These are phyloP conservation scores for Amyloporia xantha DNA, from an alignment of 768 basidiomycete genomes.

Conservation along the genomic window DNA sequence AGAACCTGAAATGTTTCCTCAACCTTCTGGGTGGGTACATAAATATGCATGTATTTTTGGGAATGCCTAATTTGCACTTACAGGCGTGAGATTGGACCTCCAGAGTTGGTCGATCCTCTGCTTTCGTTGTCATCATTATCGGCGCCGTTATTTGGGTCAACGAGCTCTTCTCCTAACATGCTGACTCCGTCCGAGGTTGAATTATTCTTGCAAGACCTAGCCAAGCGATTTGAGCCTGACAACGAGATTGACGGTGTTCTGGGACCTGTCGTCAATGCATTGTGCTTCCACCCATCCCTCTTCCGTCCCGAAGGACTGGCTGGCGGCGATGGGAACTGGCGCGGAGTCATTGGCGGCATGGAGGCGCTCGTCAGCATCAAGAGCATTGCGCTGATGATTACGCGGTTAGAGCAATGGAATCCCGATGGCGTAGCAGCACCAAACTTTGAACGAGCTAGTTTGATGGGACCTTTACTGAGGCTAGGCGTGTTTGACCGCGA, in stretches of 20 bases:
- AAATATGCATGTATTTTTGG: no score
- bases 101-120: conserved; percentile 79
- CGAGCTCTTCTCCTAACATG: conserved; percentile 37
- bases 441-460: conserved; percentile 55
- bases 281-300: conserved; percentile 61
- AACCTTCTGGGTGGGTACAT: conserved; percentile 71
- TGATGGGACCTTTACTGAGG: conserved; percentile 81
- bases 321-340: conserved; percentile 76
- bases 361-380: conserved; percentile 79
- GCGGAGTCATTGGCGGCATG: conserved; percentile 76
- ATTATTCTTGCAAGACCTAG: conserved; percentile 78
- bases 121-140: conserved; percentile 66
- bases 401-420: conserved; percentile 68
- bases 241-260: conserved; percentile 74
- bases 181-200: conserved; percentile 67
- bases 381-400: conserved; percentile 76
- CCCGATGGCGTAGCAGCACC: conserved; percentile 51
- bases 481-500: conserved; percentile 84
- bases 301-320: conserved; percentile 62
- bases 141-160: conserved; percentile 51
- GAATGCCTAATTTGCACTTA: background rate
- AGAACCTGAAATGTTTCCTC: conserved; percentile 93
- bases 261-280: conserved; percentile 57
- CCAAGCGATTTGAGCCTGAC: conserved; percentile 71
- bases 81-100: conserved; percentile 67